Evolutionary conservation across 106 monocot genomes (phyloP).

Genomic region (Apostasia shenzhenica): DNA sequence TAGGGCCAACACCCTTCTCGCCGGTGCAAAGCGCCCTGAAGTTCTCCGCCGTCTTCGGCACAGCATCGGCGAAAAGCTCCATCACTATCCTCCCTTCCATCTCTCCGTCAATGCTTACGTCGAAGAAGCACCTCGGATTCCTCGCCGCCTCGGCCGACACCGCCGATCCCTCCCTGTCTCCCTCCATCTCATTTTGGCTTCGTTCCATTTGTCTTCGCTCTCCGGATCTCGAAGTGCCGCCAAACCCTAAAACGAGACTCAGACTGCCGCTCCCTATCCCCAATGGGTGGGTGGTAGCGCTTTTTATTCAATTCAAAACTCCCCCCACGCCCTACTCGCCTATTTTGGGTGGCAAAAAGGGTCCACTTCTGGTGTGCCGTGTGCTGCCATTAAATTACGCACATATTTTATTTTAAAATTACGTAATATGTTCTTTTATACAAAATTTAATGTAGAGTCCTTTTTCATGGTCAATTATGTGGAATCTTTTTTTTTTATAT

Average conservation of each 20-base stretch:
- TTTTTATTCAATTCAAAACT: conserved; percentile 4
- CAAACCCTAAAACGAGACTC: neutral
- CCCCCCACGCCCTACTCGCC: neutral
- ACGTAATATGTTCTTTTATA: too few relatives aligned
- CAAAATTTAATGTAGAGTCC: too few relatives aligned
- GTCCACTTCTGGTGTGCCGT: too few relatives aligned
- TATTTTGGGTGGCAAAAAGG: neutral
- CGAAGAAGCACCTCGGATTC: conserved; percentile 21
- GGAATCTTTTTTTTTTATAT: too few relatives aligned
- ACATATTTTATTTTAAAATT: too few relatives aligned
- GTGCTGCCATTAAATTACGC: too few relatives aligned
- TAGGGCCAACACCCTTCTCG: conserved; percentile 20
- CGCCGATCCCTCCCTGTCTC: conserved; percentile 1
- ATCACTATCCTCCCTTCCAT: conserved; percentile 24
- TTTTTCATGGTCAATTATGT: too few relatives aligned
- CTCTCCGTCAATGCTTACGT: conserved; percentile 24
- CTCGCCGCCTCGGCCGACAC: neutral
- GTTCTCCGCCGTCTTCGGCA: conserved; percentile 22
- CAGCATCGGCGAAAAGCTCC: conserved; percentile 23
- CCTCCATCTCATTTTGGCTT: neutral
- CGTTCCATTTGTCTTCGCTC: neutral
- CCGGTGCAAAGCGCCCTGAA: conserved; percentile 19
- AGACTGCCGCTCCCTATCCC: neutral
- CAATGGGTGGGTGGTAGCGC: neutral
- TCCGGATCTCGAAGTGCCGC: neutral